A percentile compares a stretch with the other conserved stretches of the same genome.
Conservation (phyloP, 129 eudicot species). For the Solidago caesia region DNA sequence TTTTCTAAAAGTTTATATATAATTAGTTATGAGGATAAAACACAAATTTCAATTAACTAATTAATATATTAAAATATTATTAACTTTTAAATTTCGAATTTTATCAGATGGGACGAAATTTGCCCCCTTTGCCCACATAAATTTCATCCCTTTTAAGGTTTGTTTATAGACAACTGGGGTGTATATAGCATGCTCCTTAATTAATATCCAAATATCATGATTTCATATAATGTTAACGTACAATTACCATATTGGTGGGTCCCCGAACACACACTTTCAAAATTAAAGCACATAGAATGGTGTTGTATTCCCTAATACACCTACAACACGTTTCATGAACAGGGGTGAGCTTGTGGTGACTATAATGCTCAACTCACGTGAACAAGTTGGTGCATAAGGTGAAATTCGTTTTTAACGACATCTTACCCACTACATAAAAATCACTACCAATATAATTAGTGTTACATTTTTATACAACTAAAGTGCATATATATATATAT, state of each 20-base stretch:
- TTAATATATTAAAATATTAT: too few species aligned
- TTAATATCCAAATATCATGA: too few species aligned
- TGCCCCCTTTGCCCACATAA: too few species aligned
- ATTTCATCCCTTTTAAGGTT: too few species aligned
- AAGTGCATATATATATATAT: too few species aligned
- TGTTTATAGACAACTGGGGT: too few species aligned
- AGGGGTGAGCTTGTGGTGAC: slow-evolving; percentile 8
- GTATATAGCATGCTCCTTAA: too few species aligned
- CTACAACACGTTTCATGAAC: slow-evolving; percentile 6
- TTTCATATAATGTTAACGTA: background rate
- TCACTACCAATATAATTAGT: background rate
- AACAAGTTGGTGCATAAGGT: background rate
- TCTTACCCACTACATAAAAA: background rate
- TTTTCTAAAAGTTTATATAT: too few species aligned
- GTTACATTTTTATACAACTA: background rate
- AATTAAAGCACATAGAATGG: background rate
- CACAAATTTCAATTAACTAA: too few species aligned
- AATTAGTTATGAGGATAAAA: too few species aligned
- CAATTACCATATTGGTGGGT: background rate
- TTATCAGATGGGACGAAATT: too few species aligned
- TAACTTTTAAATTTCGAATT: too few species aligned
- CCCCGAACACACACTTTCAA: background rate
- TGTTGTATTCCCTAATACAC: background rate
- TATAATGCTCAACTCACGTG: slow-evolving; percentile 13
- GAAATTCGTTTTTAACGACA: background rate